These are phyloP conservation scores for Aphanoascus verrucosus DNA, from an alignment of 2,329 filamentous ascomycete genomes.

Conservation along the genomic window DNA sequence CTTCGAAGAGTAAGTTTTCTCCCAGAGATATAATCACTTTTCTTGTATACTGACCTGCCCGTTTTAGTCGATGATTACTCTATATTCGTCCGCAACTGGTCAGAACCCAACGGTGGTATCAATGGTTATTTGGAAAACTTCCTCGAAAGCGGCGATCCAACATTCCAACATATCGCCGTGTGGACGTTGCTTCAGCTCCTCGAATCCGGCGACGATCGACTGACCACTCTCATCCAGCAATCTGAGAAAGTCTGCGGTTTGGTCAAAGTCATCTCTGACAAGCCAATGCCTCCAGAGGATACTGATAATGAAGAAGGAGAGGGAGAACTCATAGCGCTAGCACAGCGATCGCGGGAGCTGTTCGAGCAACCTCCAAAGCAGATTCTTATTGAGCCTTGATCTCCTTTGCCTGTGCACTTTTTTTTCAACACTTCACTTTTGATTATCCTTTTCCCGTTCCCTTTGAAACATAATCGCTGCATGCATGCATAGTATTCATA, in stretches of 20 bases:
- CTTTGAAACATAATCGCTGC: neutral
- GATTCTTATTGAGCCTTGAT: conserved; percentile 2
- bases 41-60: conserved; percentile 6
- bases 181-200: conserved; percentile 94
- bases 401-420: neutral
- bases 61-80: conserved; percentile 80
- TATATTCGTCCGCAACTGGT: conserved; percentile 92
- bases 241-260: conserved; percentile 85
- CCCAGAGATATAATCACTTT: neutral
- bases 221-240: conserved; percentile 81
- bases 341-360: conserved; percentile 79
- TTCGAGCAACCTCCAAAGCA: conserved; percentile 66
- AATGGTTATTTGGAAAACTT: conserved; percentile 92
- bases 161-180: conserved; percentile 97
- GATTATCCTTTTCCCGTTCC: neutral
- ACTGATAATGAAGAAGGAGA: conserved; percentile 84
- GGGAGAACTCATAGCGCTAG: conserved; percentile 83
- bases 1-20: conserved; percentile 67
- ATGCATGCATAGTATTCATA: conserved; percentile 4
- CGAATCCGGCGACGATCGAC: conserved; percentile 81
- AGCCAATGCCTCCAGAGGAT: conserved; percentile 75
- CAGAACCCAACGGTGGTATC: conserved; percentile 81
- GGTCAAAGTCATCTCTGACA: conserved; percentile 83
- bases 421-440: conserved; percentile 4
- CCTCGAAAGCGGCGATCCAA: conserved; percentile 84